Base-by-base conservation (phyloP, 2,329 filamentous ascomycete genomes). In the Onygena corvina region DNA sequence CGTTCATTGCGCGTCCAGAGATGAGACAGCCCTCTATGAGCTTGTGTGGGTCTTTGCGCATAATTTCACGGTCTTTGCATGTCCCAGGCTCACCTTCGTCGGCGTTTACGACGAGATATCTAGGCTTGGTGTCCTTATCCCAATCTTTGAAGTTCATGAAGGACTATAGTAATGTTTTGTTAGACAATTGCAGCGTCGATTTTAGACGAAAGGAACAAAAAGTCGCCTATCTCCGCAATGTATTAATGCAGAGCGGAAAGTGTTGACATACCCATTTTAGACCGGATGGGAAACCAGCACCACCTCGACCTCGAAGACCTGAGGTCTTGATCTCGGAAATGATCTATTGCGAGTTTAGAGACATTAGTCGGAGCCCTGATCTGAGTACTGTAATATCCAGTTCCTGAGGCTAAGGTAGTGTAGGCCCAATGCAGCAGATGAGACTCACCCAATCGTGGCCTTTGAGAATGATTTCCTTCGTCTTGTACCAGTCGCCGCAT, bases 61-160 rank as follows among this genome's bases (percentile, higher is more conserved):
- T 98, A 60, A 98, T 98, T 71, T 98, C 92, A 65, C 92, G 84
- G 70, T 98, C 92, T 75, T 98, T 98, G 82, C 92, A 98, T 48
- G 92, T 98, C 68, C 92, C 92, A 25, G 92, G 92, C 72, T 98
- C 92, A 63, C 92, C 92, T 74, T 98, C 92, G 68, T 98, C 92
- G 58, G 92, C 92, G 64, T 98, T 98, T 73, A 98, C 87, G 54
- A 98, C 90, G 49, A 98, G 76, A 66, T 98, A 98, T 63, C 92
- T 83, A 57, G 92, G 92, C 72, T 94, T 94, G 61, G 71, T 84
- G 68, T 96, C 92, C 73, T 98, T 94, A 63, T 98, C 90, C 92
- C 92, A 98, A 62, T 88, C 92, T 73, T 95, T 95, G 76, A 90
- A 89, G 77, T 98, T 98, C 92, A 98, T 98, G 71, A 98, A 98